Conservation (phyloP, 2,329 filamentous ascomycete genomes). For the Trichophaea hybrida region DNA sequence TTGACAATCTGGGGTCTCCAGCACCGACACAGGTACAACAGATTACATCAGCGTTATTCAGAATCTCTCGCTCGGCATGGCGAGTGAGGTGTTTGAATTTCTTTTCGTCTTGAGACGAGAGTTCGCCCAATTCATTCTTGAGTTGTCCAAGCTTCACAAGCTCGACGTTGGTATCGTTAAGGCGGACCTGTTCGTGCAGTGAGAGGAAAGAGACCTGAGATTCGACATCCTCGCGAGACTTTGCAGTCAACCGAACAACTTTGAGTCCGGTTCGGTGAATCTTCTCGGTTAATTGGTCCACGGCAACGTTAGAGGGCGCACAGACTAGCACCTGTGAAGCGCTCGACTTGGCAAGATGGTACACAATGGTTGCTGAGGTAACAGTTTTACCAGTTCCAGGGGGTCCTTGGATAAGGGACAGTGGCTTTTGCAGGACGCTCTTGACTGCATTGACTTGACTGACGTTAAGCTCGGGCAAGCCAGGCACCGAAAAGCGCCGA, state of each 20-base stretch:
- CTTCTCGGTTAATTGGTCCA: constrained; percentile 94
- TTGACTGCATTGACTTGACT: constrained; percentile 96
- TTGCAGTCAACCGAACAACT: constrained; percentile 94
- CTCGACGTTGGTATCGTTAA: constrained; percentile 93
- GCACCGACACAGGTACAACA: constrained; percentile 98
- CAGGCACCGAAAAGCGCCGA: constrained; percentile 91
- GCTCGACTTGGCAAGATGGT: constrained; percentile 89
- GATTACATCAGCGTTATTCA: constrained; percentile 90
- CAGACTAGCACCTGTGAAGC: constrained; percentile 91
- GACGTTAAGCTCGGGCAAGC: constrained; percentile 82
- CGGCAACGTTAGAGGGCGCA: constrained; percentile 93
- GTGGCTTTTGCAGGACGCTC: constrained; percentile 78
- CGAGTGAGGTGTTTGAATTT: constrained; percentile 94
- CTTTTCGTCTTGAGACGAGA: constrained; percentile 94
- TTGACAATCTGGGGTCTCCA: constrained; percentile 83
- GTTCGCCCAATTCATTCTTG: constrained; percentile 78
- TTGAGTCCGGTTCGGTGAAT: constrained; percentile 91
- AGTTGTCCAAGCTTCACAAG: constrained; percentile 83
- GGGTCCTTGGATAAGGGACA: constrained; percentile 92
- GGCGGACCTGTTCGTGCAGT: constrained; percentile 88
- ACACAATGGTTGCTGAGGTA: constrained; percentile 96
- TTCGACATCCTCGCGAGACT: constrained; percentile 95
- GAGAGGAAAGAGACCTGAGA: constrained; percentile 95
- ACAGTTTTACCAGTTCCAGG: constrained; percentile 97
- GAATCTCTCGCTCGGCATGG: constrained; percentile 83